Conservation (phyloP, 768 basidiomycete genomes). For the Pulveroboletus sp. region DNA sequence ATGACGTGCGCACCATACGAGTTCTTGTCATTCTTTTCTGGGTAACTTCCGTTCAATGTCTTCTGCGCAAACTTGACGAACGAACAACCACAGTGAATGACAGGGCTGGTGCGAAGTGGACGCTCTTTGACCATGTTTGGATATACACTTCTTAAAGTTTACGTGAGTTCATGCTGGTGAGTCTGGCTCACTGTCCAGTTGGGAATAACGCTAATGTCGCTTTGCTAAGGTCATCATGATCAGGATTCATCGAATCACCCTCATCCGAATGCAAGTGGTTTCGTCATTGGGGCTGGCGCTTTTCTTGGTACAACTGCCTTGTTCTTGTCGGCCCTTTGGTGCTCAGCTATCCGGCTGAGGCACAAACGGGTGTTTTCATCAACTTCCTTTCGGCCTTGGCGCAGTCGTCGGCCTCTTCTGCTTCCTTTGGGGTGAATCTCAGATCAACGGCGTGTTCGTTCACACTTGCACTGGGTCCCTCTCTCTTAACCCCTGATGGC, state of each 20-base stretch:
- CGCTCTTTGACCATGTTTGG: conserved; percentile 72
- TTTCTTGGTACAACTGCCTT: conserved; percentile 66
- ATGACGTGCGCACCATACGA: conserved; percentile 61
- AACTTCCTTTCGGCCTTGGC: conserved; percentile 77
- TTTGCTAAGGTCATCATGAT: conserved; percentile 59
- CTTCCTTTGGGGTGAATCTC: conserved; percentile 68
- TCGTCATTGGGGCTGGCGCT: conserved; percentile 67
- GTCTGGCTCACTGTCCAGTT: conserved; percentile 15
- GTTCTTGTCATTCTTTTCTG: conserved; percentile 58
- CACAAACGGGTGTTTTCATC: conserved; percentile 69
- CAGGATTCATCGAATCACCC: too few species aligned
- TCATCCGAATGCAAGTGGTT: conserved; percentile 54
- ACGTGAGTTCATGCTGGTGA: conserved; percentile 68
- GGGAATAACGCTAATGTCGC: not conserved
- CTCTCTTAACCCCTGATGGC: not conserved
- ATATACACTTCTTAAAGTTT: conserved; percentile 71
- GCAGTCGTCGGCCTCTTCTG: conserved; percentile 71
- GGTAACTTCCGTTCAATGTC: conserved; percentile 37
- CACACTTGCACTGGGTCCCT: not conserved
- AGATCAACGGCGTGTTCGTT: conserved; percentile 47
- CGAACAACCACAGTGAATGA: conserved; percentile 68
- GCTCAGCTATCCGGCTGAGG: conserved; percentile 75
- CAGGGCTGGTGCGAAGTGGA: conserved; percentile 63
- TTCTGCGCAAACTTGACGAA: not conserved
- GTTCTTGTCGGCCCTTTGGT: conserved; percentile 76